Evolutionary conservation across 75 land plant species (phyloP), one percentile per base, ranked within the genome.

Genomic region (Larix kaempferi): DNA sequence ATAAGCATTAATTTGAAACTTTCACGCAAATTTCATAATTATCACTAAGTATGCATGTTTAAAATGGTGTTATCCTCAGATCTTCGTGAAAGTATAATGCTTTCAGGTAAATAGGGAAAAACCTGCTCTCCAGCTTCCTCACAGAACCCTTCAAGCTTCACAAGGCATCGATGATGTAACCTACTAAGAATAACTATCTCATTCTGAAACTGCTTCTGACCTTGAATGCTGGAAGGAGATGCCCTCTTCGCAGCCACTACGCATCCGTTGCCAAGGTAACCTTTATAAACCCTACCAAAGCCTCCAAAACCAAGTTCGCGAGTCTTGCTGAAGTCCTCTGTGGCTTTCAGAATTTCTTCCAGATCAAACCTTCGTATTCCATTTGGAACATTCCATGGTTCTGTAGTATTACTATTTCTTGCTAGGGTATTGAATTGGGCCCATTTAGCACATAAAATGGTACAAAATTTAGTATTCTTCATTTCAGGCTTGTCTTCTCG

Each of bases 181-280:
- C 97, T 82, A 13, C 95, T 94, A 55, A 96, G 78, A 39, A 91
- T 54, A 77, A 91, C 85, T 27, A 95, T 91, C 82, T 95, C 98
- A 26, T 92, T 95, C 62, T 74, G 83, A 59, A 95, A 95, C 82
- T 93, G 94, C 35, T 84, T 88, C 69, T 88, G 81, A 6, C 96
- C 98, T 78, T 93, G 96, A 39, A 91, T 77, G 0, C 92, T 91
- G 61, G 87, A 91, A 78, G 85, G 87, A 62, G 88, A 80, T 23
- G 96, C 92, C 35, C 99, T 89, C 67, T 95, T 95, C 33, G 94
- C 84, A 37, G 98, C 98, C 29, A 95, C 98, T 37, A 82, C 60
- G 25, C 78, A 81, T 16, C 86, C 87, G 63, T 90, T 88, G 21
- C 81, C 73, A 64, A 95, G 60, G 71, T 63, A 77, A 11, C 93